Base-by-base conservation (phyloP, 2,329 filamentous ascomycete genomes). In the Lasiodiplodia sp. region DNA sequence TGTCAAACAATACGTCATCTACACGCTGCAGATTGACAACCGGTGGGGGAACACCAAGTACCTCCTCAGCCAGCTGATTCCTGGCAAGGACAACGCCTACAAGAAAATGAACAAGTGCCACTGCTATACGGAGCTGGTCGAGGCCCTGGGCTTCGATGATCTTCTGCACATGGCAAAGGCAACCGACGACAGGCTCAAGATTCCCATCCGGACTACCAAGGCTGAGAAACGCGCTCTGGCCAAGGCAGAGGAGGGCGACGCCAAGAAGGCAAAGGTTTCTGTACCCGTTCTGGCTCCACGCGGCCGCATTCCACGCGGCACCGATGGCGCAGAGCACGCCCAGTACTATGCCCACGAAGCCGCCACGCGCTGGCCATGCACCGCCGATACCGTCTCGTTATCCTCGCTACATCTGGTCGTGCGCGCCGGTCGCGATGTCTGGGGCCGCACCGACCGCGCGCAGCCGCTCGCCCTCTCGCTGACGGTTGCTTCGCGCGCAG, bases 11-110 rank as follows among this genome's bases (percentile, higher is more conserved):
- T 98, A 97, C 77, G 77, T 98, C 71, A 86, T 87, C 70, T 86
- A 86, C 38, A 86, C 89, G 37, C 84, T 99, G 74, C 88, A 92
- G 68, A 88, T 93, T 14, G 90, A 95, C 77, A 98, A 99, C 78
- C 89, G 90, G 71, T 96, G 91, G 78, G 91, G 92, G 55, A 99
- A 99, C 82, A 97, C 94, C 5, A 99, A 99, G 79, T 99, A 92
- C 78, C 84, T 96, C 38, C 87, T 99, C 34, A 88, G 88, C 52
- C 93, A 97, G 78, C 87, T 97, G 80, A 88, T 98, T 28, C 93
- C 94, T 0, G 93, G 94, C 18, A 96, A 94, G 78, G 84, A 88
- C 58, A 83, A 86, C 49, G 83, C 83, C 0, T 92, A 91, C 77
- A 84, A 86, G 69, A 79, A 83, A 3, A 85, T 96, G 72, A 88